Evolutionary conservation across 192 early-diverging fungal genomes (phyloP).

Genomic region (Ambispora gerdemannii): DNA sequence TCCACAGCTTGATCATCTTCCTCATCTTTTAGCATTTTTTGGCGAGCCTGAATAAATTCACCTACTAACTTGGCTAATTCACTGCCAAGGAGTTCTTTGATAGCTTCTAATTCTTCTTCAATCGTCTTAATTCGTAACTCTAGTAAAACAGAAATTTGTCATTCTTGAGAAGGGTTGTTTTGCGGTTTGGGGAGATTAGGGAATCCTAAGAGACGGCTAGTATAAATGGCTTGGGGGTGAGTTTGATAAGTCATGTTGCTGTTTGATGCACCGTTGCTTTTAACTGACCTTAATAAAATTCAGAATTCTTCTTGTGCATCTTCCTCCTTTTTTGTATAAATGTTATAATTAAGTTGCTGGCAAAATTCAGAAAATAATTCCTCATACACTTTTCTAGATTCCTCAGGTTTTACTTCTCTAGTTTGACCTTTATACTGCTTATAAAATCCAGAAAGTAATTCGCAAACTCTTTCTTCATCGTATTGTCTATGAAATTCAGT

Average conservation of each 20-base stretch:
- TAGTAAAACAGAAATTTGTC: background rate
- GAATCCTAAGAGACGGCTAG: background rate
- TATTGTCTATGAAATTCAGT: background rate
- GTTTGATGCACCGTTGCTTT: background rate
- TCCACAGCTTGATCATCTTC: background rate
- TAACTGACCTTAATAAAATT: no score
- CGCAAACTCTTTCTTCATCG: background rate
- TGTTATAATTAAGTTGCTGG: background rate
- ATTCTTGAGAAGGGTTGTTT: background rate
- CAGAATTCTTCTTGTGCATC: no score
- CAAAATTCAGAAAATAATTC: background rate
- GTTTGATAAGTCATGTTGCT: background rate
- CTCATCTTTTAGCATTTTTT: background rate
- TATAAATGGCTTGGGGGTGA: no score
- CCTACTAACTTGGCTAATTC: background rate
- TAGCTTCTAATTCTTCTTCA: background rate
- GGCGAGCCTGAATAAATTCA: background rate
- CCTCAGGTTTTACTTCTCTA: background rate
- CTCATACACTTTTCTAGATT: background rate
- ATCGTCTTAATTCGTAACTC: background rate
- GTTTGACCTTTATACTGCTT: background rate
- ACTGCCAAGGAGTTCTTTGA: background rate
- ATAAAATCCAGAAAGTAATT: background rate
- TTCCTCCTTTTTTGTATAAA: no score
- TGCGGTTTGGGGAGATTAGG: background rate